phyloP scores from a whole-genome alignment of 345 rosid species.

The Tarenaya hassleriana region DNA sequence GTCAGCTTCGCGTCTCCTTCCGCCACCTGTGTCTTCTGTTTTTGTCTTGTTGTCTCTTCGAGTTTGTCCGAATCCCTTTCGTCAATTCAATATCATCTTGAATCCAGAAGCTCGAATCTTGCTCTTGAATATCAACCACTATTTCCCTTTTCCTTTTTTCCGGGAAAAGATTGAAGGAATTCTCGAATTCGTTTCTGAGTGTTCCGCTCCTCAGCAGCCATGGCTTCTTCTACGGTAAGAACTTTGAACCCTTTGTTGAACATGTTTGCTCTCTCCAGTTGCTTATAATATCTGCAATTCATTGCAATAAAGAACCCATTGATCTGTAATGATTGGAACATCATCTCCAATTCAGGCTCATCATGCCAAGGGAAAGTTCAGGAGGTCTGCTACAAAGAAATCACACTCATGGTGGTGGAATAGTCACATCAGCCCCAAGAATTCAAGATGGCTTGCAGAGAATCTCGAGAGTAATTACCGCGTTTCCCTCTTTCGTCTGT shows the following conservation, averaged over 20 bases:
- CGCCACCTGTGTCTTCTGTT: too few species aligned
- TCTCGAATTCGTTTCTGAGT: too few species aligned
- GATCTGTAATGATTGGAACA: too few species aligned
- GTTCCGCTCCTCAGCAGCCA: slow-evolving; percentile 4
- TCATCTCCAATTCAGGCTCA: slow-evolving; percentile 24
- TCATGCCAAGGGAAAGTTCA: slow-evolving; percentile 35
- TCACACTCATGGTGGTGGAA: slow-evolving; percentile 92
- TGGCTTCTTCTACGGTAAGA: slow-evolving; percentile 32
- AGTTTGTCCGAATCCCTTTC: too few species aligned
- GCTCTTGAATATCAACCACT: too few species aligned
- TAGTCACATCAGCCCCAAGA: slow-evolving; percentile 67
- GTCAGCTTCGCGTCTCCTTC: too few species aligned
- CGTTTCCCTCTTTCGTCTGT: neutral
- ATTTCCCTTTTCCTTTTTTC: neutral
- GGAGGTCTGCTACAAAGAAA: slow-evolving; percentile 43
- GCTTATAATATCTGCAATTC: neutral
- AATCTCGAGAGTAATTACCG: slow-evolving; percentile 59
- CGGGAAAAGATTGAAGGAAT: too few species aligned
- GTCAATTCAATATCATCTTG: too few species aligned
- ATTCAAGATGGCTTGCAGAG: slow-evolving; percentile 80
- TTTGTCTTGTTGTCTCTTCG: too few species aligned
- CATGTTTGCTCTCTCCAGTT: slow-evolving; percentile 20
- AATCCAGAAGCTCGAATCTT: too few species aligned
- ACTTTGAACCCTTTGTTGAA: neutral
- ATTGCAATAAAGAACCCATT: too few species aligned